phyloP scores from a whole-genome alignment of 345 rosid genomes.

The Populus alba region DNA sequence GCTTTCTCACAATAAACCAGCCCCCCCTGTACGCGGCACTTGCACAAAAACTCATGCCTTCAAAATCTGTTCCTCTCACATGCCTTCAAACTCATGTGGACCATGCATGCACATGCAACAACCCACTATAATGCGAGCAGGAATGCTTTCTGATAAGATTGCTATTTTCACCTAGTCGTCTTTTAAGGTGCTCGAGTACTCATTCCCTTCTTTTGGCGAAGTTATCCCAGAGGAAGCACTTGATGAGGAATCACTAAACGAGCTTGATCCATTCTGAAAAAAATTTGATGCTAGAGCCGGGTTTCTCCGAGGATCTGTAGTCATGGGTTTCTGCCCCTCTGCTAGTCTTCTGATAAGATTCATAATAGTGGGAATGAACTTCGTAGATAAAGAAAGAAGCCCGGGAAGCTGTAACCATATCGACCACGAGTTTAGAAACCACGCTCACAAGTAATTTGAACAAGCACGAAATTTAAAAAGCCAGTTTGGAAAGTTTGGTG shows the following conservation, averaged over 20 bases:
- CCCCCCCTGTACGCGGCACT: slow-evolving; percentile 38
- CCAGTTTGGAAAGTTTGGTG: background rate
- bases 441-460: background rate
- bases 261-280: slow-evolving; percentile 41
- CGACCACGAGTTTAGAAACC: background rate
- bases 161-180: slow-evolving; percentile 42
- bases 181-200: slow-evolving; percentile 44
- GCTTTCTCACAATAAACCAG: slow-evolving; percentile 2
- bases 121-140: slow-evolving; percentile 12
- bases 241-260: slow-evolving; percentile 38
- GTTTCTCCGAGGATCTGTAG: slow-evolving; percentile 38
- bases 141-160: background rate
- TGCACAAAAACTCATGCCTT: slow-evolving; percentile 50
- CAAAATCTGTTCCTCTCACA: slow-evolving; percentile 22
- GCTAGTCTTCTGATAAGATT: slow-evolving; percentile 84
- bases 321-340: slow-evolving; percentile 54
- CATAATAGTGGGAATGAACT: slow-evolving; percentile 85
- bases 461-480: background rate
- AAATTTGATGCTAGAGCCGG: slow-evolving; percentile 34
- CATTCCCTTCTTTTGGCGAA: slow-evolving; percentile 33
- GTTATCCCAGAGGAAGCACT: slow-evolving; percentile 48
- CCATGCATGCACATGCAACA: background rate
- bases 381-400: slow-evolving; percentile 70
- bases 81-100: too few species aligned
- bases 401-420: slow-evolving; percentile 67